phyloP scores from a whole-genome alignment of 345 rosid species.

The Salix brachista region DNA sequence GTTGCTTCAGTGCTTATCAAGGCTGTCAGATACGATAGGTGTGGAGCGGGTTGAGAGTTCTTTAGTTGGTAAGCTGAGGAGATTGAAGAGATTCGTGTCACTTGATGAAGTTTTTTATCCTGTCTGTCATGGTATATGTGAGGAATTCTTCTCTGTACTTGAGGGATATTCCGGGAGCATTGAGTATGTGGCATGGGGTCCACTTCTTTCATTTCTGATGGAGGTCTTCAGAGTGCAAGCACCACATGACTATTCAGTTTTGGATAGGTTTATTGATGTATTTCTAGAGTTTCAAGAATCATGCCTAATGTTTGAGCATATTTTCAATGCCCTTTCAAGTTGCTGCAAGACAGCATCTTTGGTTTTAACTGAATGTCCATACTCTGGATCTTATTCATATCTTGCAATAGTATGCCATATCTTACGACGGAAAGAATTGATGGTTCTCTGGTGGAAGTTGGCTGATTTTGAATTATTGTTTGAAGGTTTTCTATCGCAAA shows the following conservation, averaged over 20 bases:
- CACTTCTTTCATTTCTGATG: constrained; percentile 72
- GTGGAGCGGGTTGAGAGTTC: constrained; percentile 53
- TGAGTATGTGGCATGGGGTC: constrained; percentile 77
- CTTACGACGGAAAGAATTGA: constrained; percentile 63
- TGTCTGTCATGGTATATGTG: constrained; percentile 62
- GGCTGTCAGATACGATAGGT: constrained; percentile 52
- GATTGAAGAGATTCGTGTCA: constrained; percentile 71
- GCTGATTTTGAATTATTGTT: constrained; percentile 67
- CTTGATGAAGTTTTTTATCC: constrained; percentile 71
- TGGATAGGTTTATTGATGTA: constrained; percentile 66
- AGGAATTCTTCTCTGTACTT: constrained; percentile 58
- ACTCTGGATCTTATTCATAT: constrained; percentile 82
- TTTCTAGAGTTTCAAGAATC: constrained; percentile 62
- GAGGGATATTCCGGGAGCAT: constrained; percentile 47
- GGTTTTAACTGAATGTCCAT: constrained; percentile 78
- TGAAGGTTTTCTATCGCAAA: constrained; percentile 78
- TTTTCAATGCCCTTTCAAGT: constrained; percentile 67
- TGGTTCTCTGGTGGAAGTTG: constrained; percentile 85
- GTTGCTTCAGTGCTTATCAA: constrained; percentile 66
- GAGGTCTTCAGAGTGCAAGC: constrained; percentile 61
- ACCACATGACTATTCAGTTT: constrained; percentile 67
- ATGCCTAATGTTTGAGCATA: constrained; percentile 50
- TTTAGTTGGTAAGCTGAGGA: constrained; percentile 61
- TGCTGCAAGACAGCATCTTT: constrained; percentile 70
- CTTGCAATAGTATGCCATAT: constrained; percentile 86